These are phyloP conservation scores for Lentinula sp. DNA, from an alignment of 768 basidiomycete species.

Conservation along the genomic window DNA sequence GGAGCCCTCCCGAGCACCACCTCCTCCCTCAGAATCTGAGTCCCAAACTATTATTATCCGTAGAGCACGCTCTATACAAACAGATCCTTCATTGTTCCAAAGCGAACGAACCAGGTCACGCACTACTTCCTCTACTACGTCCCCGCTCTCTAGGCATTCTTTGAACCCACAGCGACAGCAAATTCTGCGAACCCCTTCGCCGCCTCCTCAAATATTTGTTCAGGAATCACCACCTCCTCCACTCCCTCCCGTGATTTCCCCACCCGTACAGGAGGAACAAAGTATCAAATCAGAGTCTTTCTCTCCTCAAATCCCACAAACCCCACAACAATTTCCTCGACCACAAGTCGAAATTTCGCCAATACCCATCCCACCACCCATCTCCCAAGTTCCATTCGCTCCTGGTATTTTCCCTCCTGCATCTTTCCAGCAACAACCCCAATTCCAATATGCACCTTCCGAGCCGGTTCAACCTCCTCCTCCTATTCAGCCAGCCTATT, in stretches of 20 bases:
- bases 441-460: not conserved
- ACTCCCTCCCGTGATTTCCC: not conserved
- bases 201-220: not conserved
- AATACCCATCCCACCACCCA: not conserved
- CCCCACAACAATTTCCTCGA: not conserved
- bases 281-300: not conserved
- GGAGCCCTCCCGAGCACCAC: not conserved
- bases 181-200: not conserved
- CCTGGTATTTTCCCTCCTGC: not conserved
- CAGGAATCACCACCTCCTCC: not conserved
- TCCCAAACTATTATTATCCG: not conserved
- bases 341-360: not conserved
- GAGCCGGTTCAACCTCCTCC: not conserved
- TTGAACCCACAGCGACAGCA: not conserved
- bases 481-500: not conserved
- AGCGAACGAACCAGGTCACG: not conserved
- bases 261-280: not conserved
- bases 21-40: not conserved
- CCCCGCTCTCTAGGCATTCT: not conserved
- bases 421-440: not conserved
- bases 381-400: slow-evolving; percentile 4
- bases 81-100: not conserved
- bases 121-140: not conserved
- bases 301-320: not conserved
- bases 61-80: slow-evolving; percentile 4